Evolutionary conservation across 306 rosid species (phyloP).

Genomic region (Alnus glutinosa): DNA sequence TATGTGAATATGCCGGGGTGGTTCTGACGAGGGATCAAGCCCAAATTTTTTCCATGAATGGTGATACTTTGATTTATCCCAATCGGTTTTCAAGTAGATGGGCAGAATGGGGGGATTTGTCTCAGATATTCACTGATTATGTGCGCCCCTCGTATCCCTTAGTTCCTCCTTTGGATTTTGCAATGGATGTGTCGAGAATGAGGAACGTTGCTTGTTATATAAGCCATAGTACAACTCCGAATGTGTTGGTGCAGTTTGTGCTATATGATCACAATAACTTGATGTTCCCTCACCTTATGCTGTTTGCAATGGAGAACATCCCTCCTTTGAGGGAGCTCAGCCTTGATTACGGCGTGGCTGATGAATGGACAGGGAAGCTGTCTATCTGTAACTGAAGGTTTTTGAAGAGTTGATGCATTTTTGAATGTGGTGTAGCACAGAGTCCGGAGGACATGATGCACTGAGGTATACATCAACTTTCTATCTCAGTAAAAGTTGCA

Average conservation of each 20-base stretch:
- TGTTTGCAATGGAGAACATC: conserved; percentile 92
- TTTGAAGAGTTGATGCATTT: conserved; percentile 34
- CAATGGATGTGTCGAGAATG: conserved; percentile 89
- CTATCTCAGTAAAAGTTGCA: conserved; percentile 9
- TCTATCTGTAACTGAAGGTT: conserved; percentile 67
- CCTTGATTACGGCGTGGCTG: conserved; percentile 93
- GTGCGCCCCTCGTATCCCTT: conserved; percentile 74
- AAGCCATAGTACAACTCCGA: conserved; percentile 80
- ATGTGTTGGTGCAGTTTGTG: conserved; percentile 84
- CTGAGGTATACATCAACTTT: conserved; percentile 44
- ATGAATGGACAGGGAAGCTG: conserved; percentile 66
- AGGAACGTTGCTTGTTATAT: conserved; percentile 97
- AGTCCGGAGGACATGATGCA: conserved; percentile 30
- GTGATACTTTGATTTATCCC: conserved; percentile 76
- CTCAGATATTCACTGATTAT: conserved; percentile 56
- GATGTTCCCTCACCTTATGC: conserved; percentile 93
- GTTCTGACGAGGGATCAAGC: conserved; percentile 83
- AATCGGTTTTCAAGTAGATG: conserved; percentile 73
- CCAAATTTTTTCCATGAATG: conserved; percentile 74
- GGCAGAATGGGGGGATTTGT: conserved; percentile 93
- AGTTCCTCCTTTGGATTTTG: conserved; percentile 85
- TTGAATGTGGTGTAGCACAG: conserved; percentile 39
- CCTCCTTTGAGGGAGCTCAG: conserved; percentile 99
- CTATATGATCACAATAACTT: conserved; percentile 83
- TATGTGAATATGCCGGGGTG: conserved; percentile 92